Percentiles rank a stretch among this genome's conserved stretches.
Evolutionary conservation across 306 rosid species (phyloP).

Genomic region (Alnus glutinosa): DNA sequence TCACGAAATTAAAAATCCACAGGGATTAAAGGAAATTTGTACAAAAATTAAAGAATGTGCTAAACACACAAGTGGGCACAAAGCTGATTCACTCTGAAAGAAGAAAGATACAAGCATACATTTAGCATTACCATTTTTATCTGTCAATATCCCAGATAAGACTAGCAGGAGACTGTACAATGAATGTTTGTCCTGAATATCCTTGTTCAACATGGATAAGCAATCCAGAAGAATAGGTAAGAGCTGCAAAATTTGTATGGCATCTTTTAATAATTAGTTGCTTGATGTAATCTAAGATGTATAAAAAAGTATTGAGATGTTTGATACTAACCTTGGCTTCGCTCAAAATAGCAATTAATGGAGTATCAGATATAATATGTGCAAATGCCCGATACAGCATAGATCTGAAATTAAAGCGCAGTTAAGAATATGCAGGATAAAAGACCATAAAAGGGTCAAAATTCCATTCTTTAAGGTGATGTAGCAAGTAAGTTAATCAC

Average conservation of each 20-base stretch:
- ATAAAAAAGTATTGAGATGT: conserved; percentile 7
- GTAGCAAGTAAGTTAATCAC: too few species aligned
- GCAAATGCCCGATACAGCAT: conserved; percentile 68
- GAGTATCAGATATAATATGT: conserved; percentile 70
- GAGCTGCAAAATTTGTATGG: conserved; percentile 62
- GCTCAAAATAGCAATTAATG: conserved; percentile 59
- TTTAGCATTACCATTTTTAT: conserved; percentile 62
- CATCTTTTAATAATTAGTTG: conserved; percentile 21
- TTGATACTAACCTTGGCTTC: conserved; percentile 78
- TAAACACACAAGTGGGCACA: background rate
- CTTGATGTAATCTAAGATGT: conserved; percentile 20
- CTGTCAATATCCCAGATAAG: conserved; percentile 82
- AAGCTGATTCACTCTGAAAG: background rate
- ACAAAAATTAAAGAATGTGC: background rate
- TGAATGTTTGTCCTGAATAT: conserved; percentile 61
- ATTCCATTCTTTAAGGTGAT: background rate
- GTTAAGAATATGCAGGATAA: conserved; percentile 20
- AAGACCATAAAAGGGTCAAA: conserved; percentile 5
- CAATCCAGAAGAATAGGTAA: conserved; percentile 74
- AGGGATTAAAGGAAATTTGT: background rate
- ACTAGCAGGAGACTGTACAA: conserved; percentile 78
- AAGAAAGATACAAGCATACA: background rate
- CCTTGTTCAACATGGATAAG: conserved; percentile 59
- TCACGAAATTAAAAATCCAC: too few species aligned
- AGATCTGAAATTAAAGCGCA: conserved; percentile 52